Conservation (phyloP, 2,329 filamentous ascomycete species). For the Pochonia chlamydosporia region DNA sequence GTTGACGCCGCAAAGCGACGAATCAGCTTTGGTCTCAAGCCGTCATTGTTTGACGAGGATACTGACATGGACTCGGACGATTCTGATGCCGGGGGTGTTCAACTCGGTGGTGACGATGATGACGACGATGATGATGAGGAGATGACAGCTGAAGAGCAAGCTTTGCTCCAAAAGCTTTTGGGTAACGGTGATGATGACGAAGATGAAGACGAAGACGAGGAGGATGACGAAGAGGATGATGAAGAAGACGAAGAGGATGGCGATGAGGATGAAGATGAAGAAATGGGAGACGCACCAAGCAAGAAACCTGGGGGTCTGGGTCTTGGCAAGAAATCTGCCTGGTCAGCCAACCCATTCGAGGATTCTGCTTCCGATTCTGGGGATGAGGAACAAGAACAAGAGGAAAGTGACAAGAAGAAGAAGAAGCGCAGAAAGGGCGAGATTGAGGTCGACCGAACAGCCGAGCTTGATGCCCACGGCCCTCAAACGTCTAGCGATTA, state of each 20-base stretch:
- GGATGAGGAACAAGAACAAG: constrained; percentile 21
- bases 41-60: constrained; percentile 73
- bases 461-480: constrained; percentile 82
- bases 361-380: constrained; percentile 50
- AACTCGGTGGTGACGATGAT: constrained; percentile 40
- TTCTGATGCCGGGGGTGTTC: constrained; percentile 39
- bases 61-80: constrained; percentile 43
- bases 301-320: constrained; percentile 29
- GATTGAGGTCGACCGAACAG: constrained; percentile 82
- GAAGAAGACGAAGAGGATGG: constrained; percentile 33
- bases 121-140: constrained; percentile 44
- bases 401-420: constrained; percentile 30
- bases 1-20: constrained; percentile 69
- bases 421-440: constrained; percentile 72
- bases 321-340: constrained; percentile 76
- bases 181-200: constrained; percentile 39
- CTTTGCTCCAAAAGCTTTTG: constrained; percentile 33
- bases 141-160: constrained; percentile 28
- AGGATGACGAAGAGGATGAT: constrained; percentile 32
- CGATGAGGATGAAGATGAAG: constrained; percentile 29
- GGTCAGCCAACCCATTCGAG: constrained; percentile 67
- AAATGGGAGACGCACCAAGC: constrained; percentile 33
- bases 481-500: constrained; percentile 89
- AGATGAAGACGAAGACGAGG: constrained; percentile 27
- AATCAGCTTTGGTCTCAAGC: constrained; percentile 87